Conservation (phyloP, 305 asterid genomes). For the Fraxinus greggii region DNA sequence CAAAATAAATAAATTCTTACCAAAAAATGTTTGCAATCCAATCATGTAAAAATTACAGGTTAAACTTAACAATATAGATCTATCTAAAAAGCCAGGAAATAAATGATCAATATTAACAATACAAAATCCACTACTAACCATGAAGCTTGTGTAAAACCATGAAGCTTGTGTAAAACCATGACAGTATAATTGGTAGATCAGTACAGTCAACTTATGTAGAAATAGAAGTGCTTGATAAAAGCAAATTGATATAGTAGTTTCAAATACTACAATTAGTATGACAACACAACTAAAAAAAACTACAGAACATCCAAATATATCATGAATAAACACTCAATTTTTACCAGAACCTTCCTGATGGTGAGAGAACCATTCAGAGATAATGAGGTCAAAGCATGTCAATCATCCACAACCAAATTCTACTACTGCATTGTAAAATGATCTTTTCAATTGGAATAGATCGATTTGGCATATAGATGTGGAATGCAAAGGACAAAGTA, state of each 20-base stretch:
- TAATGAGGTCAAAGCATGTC: background rate
- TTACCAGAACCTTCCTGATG: background rate
- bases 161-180: background rate
- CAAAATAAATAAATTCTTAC: background rate
- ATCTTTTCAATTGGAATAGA: background rate
- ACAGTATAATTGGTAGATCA: background rate
- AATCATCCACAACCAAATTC: background rate
- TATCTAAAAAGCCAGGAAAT: background rate
- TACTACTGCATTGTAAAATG: background rate
- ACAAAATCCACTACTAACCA: background rate
- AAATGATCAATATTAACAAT: background rate
- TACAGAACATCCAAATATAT: background rate
- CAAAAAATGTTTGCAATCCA: background rate
- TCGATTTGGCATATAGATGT: background rate
- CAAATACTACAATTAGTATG: conserved; percentile 2
- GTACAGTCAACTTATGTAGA: background rate
- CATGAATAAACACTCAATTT: background rate
- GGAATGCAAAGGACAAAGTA: background rate
- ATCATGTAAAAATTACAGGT: conserved; percentile 7
- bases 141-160: background rate
- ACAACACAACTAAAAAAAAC: background rate
- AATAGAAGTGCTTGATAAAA: background rate
- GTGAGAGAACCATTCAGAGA: background rate
- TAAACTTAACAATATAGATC: background rate
- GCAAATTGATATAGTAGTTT: background rate